Evolutionary conservation across 164 flowering plant species (phyloP).

Genomic region (Magnolia kwangsiensis): DNA sequence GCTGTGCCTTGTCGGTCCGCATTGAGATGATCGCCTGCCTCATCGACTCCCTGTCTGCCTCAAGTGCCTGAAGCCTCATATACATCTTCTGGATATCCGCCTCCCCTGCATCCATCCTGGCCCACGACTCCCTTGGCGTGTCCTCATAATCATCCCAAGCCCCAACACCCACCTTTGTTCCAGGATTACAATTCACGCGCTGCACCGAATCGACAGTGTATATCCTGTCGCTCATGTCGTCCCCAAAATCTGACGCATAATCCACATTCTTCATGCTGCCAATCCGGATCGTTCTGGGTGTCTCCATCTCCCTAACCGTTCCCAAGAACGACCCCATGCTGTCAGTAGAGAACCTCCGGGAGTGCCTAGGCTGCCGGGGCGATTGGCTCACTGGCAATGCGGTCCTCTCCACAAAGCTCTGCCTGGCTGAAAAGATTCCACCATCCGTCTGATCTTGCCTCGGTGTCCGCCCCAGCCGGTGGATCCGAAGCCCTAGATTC

Average conservation of each 20-base stretch:
- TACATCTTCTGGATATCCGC: conserved; percentile 79
- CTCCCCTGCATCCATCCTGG: conserved; percentile 47
- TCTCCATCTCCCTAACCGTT: conserved; percentile 22
- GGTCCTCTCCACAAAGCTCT: conserved; percentile 52
- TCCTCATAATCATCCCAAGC: conserved; percentile 22
- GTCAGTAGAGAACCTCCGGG: conserved; percentile 52
- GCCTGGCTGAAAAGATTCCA: conserved; percentile 33
- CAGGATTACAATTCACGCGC: conserved; percentile 29
- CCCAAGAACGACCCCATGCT: conserved; percentile 44
- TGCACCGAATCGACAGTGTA: conserved; percentile 83
- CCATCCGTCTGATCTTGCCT: conserved; percentile 42
- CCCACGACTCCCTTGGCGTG: conserved; percentile 49
- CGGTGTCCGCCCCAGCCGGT: conserved; percentile 43
- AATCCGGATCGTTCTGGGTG: conserved; percentile 31
- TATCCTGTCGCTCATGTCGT: conserved; percentile 77
- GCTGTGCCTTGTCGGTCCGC: conserved; percentile 89
- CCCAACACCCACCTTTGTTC: conserved; percentile 19
- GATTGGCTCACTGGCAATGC: conserved; percentile 51
- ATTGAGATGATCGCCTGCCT: conserved; percentile 81
- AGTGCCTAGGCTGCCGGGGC: conserved; percentile 47
- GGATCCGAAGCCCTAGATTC: conserved; percentile 40
- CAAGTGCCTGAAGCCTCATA: conserved; percentile 86
- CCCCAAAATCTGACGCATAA: conserved; percentile 57
- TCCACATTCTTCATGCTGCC: conserved; percentile 50
- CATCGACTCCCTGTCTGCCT: conserved; percentile 97